phyloP scores from a whole-genome alignment of 257 asterid species.

The Ehretia macrophylla region DNA sequence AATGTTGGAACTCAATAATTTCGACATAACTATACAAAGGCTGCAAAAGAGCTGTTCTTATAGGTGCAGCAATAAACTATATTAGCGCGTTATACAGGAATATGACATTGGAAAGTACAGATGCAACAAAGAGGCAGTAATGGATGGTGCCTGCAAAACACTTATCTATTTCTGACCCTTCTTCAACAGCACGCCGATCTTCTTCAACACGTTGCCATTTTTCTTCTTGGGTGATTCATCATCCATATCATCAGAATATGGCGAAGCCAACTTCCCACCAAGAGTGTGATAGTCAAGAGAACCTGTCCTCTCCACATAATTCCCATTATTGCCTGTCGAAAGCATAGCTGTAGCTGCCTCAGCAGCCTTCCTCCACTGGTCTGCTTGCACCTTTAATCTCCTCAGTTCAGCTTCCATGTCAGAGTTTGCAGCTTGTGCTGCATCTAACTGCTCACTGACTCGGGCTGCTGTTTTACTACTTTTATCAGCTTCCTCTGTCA shows the following conservation, averaged over 20 bases:
- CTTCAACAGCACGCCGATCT: slow-evolving; percentile 72
- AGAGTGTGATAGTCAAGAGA: slow-evolving; percentile 52
- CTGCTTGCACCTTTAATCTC: slow-evolving; percentile 79
- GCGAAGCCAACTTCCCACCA: slow-evolving; percentile 58
- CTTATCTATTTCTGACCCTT: slow-evolving; percentile 61
- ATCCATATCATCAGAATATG: slow-evolving; percentile 52
- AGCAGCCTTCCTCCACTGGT: slow-evolving; percentile 98
- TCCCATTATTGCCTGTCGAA: slow-evolving; percentile 52
- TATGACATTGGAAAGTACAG: slow-evolving; percentile 3
- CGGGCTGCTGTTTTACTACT: slow-evolving; percentile 45
- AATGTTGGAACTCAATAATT: too few species aligned
- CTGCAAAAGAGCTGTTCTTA: too few species aligned
- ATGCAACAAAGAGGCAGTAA: slow-evolving; percentile 6
- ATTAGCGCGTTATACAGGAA: too few species aligned
- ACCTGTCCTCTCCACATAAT: slow-evolving; percentile 51
- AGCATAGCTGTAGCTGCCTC: slow-evolving; percentile 91
- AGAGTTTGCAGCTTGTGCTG: slow-evolving; percentile 59
- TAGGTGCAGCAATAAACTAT: too few species aligned
- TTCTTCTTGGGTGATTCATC: slow-evolving; percentile 80
- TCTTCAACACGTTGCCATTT: slow-evolving; percentile 75
- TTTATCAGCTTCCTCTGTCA: slow-evolving; percentile 70
- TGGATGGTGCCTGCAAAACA: not conserved
- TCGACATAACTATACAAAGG: too few species aligned
- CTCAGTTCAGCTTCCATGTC: slow-evolving; percentile 81
- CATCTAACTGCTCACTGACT: slow-evolving; percentile 62